These are phyloP conservation scores for Eucalyptus marginata DNA, from an alignment of 345 rosid species.

Conservation along the genomic window DNA sequence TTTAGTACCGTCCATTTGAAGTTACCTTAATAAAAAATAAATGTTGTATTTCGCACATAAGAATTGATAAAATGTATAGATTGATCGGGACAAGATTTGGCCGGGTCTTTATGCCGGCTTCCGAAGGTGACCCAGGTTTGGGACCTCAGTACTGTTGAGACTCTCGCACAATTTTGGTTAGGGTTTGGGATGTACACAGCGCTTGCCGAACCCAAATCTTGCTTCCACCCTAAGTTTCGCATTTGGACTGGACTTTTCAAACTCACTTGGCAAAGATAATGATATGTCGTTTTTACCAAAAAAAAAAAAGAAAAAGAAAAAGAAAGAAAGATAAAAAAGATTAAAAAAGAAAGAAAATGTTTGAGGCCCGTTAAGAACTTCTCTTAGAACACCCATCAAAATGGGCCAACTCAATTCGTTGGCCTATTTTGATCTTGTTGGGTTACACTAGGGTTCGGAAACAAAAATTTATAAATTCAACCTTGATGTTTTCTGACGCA, in stretches of 20 bases:
- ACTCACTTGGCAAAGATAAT: neutral
- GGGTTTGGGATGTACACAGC: neutral
- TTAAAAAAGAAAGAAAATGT: neutral
- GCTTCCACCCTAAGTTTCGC: neutral
- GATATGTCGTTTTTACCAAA: neutral
- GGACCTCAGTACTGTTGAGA: neutral
- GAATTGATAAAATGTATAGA: neutral
- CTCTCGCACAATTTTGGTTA: neutral
- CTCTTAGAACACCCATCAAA: neutral
- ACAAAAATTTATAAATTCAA: neutral
- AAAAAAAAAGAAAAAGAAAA: neutral
- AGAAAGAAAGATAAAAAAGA: neutral
- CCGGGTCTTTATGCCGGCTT: neutral
- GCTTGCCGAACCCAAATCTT: neutral
- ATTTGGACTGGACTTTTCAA: neutral
- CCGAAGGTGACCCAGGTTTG: neutral
- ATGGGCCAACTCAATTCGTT: neutral
- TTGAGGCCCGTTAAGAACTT: neutral
- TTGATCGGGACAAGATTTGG: neutral
- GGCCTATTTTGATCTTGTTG: neutral
- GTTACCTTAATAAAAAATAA: neutral
- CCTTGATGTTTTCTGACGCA: neutral
- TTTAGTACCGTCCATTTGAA: neutral
- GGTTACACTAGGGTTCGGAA: neutral
- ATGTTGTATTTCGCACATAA: neutral